These are phyloP conservation scores for Sedum album DNA, from an alignment of 164 flowering plant genomes.

Conservation along the genomic window DNA sequence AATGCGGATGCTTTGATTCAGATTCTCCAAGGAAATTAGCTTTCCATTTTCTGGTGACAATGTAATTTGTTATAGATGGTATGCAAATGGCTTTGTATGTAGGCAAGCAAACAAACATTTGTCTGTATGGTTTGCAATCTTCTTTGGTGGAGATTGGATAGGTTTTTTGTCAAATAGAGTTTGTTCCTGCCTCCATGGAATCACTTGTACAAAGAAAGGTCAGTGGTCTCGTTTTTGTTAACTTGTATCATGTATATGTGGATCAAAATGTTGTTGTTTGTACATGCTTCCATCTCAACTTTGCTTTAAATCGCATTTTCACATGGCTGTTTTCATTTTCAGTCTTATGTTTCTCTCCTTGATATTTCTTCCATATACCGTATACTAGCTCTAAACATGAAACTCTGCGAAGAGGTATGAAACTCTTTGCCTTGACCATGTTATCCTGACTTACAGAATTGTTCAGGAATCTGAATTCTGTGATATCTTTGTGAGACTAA, in stretches of 20 bases:
- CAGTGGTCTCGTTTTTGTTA: slow-evolving; percentile 2
- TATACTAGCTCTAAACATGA: too few relatives aligned
- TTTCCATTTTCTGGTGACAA: slow-evolving; percentile 6
- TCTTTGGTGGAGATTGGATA: neutral
- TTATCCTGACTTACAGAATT: too few relatives aligned
- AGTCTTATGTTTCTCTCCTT: neutral
- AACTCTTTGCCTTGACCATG: too few relatives aligned
- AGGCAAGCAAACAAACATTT: neutral
- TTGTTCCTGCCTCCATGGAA: slow-evolving; percentile 13
- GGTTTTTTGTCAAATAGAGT: slow-evolving; percentile 2
- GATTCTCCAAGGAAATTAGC: slow-evolving; percentile 34
- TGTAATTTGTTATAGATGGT: neutral
- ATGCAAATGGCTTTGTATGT: neutral
- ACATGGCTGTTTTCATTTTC: neutral
- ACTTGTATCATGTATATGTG: neutral
- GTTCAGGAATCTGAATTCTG: too few relatives aligned
- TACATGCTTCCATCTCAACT: neutral
- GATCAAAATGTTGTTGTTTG: neutral
- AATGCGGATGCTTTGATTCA: slow-evolving; percentile 63
- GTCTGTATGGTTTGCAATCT: neutral
- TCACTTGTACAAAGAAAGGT: slow-evolving; percentile 30
- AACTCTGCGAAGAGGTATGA: too few relatives aligned
- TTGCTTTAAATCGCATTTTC: too few relatives aligned
- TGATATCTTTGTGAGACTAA: too few relatives aligned
- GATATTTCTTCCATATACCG: neutral